phyloP scores from a whole-genome alignment of 2,329 filamentous ascomycete genomes.

The Aspergillus sclerotialis region DNA sequence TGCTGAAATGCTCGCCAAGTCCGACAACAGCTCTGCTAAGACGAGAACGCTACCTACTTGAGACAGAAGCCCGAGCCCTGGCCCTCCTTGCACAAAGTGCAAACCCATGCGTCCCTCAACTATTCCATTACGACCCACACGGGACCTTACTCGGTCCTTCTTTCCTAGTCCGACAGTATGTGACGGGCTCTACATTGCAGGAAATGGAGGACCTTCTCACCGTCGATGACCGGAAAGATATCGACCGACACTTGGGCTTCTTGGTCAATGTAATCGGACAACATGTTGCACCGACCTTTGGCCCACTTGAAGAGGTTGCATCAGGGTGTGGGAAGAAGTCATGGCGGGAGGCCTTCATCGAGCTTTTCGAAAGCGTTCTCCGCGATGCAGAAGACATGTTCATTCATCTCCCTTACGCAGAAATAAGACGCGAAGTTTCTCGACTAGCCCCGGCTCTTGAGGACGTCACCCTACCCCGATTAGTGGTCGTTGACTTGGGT shows the following conservation, averaged over 20 bases:
- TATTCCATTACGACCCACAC: slow-evolving; percentile 30
- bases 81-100: slow-evolving; percentile 26
- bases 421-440: slow-evolving; percentile 45
- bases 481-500: slow-evolving; percentile 47
- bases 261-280: slow-evolving; percentile 37
- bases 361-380: slow-evolving; percentile 46
- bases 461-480: slow-evolving; percentile 42
- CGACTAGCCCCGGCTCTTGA: slow-evolving; percentile 42
- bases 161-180: slow-evolving; percentile 32
- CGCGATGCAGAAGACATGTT: slow-evolving; percentile 54
- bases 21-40: slow-evolving; percentile 32
- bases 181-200: slow-evolving; percentile 26
- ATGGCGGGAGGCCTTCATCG: slow-evolving; percentile 49
- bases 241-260: slow-evolving; percentile 30
- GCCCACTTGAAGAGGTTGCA: slow-evolving; percentile 42
- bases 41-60: slow-evolving; percentile 31
- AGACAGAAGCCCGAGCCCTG: slow-evolving; percentile 34
- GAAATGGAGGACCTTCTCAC: slow-evolving; percentile 25
- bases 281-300: slow-evolving; percentile 44
- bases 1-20: slow-evolving; percentile 31
- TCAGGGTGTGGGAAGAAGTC: slow-evolving; percentile 39
- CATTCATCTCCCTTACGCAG: slow-evolving; percentile 50
- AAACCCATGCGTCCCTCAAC: slow-evolving; percentile 29
- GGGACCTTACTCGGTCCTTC: slow-evolving; percentile 19
- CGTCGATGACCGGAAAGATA: slow-evolving; percentile 18